Conservation (phyloP, 2,329 filamentous ascomycete species). For the Diaporthe sp. region DNA sequence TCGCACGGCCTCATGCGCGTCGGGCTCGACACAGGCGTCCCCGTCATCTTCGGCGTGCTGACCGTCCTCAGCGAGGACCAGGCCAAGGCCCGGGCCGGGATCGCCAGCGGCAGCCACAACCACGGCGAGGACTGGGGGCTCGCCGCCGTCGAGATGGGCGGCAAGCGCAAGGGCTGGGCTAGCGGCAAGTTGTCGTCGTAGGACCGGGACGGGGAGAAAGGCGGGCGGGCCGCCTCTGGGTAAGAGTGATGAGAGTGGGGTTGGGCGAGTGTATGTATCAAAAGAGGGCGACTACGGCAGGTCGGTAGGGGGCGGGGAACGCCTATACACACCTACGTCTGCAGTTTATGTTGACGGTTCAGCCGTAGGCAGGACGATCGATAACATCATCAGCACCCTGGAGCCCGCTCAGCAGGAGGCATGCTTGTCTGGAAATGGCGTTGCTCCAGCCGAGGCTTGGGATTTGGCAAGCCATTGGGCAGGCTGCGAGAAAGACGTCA, state of each 20-base stretch:
- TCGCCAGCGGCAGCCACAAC: slow-evolving; percentile 79
- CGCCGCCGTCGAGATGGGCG: slow-evolving; percentile 92
- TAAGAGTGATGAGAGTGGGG: background rate
- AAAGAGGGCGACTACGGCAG: background rate
- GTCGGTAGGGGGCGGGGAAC: background rate
- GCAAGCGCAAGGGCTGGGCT: slow-evolving; percentile 87
- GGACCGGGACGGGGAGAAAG: background rate
- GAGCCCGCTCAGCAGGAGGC: background rate
- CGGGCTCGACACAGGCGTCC: slow-evolving; percentile 87
- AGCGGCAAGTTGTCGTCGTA: slow-evolving; percentile 69
- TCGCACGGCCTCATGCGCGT: slow-evolving; percentile 94
- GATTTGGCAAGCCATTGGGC: background rate
- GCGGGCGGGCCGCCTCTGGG: background rate
- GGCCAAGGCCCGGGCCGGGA: slow-evolving; percentile 83
- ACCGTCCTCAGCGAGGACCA: slow-evolving; percentile 92
- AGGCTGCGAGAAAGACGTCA: background rate
- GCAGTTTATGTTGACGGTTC: background rate
- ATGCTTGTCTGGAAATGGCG: background rate
- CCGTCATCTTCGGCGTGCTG: slow-evolving; percentile 91
- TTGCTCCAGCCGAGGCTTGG: background rate
- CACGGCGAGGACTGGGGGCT: slow-evolving; percentile 97
- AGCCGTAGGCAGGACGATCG: background rate
- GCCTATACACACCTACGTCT: background rate
- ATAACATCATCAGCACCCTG: background rate
- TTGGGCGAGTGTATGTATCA: background rate